Evolutionary conservation across 441 rosid genomes (phyloP).

Genomic region (Gossypium aridum): DNA sequence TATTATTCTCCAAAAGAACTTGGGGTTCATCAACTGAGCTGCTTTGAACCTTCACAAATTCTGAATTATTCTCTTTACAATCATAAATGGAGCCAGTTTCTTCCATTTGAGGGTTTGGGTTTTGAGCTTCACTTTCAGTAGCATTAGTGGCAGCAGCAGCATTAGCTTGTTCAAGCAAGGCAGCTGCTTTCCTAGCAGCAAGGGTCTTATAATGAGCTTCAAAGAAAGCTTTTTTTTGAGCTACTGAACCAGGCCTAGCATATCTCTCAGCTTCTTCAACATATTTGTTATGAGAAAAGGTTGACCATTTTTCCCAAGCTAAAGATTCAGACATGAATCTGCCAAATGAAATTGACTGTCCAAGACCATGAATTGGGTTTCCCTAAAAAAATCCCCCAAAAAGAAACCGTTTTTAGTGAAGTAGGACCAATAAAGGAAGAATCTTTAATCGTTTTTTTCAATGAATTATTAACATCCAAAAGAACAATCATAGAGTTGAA

Average conservation of each 20-base stretch:
- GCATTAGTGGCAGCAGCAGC: slow-evolving; percentile 9
- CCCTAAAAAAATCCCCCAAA: slow-evolving; percentile 25
- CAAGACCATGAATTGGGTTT: slow-evolving; percentile 38
- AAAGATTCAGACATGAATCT: slow-evolving; percentile 56
- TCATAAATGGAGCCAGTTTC: slow-evolving; percentile 9
- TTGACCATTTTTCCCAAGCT: slow-evolving; percentile 75
- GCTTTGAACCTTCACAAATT: slow-evolving; percentile 14
- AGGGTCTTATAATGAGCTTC: slow-evolving; percentile 71
- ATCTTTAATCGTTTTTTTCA: neutral
- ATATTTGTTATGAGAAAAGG: slow-evolving; percentile 52
- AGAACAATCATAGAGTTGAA: too few species aligned
- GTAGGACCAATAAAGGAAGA: neutral
- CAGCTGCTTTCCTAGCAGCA: slow-evolving; percentile 68
- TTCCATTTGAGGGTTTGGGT: neutral
- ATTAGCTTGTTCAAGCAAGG: slow-evolving; percentile 42
- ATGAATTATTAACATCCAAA: slow-evolving; percentile 10
- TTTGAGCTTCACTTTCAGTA: slow-evolving; percentile 5
- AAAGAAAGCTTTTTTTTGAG: slow-evolving; percentile 76
- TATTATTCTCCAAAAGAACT: slow-evolving; percentile 17
- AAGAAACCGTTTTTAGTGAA: neutral
- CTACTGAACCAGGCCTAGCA: slow-evolving; percentile 68
- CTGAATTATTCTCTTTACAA: slow-evolving; percentile 5
- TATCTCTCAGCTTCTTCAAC: slow-evolving; percentile 74
- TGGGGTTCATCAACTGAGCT: slow-evolving; percentile 8
- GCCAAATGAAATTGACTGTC: slow-evolving; percentile 34